Base-by-base conservation (phyloP, 129 eudicot genomes). In the carrot (Daucus carota) region DNA sequence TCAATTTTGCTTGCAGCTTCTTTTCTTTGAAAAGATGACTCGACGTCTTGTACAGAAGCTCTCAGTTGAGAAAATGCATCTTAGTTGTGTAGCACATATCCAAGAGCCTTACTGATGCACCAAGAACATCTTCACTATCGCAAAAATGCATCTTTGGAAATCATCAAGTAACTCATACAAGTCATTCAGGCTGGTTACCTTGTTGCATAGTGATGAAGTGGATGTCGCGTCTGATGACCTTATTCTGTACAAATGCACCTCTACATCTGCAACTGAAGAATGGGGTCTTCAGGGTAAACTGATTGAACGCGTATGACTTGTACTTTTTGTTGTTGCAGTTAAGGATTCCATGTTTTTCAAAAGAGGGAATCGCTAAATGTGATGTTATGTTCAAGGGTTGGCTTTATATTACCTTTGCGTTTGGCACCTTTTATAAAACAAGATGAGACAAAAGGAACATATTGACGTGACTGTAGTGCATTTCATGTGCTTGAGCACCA, bases 81-180 rank as follows among this genome's bases (percentile, higher is more conserved):
- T 18, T 84, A 8, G 29, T 76, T 24, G 69, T 20, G 18, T 60
- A 36, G 31, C 87, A 84, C 12, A 72, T 13, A 50, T 80, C 83
- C 42, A 83, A 71, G 31, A 76, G 34, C 40, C 68, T 65, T 15
- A 83, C 33, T 20, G 83, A 79, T 47, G 75, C 52, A 1, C 77
- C 79, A 48, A 76, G 41, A 14, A 76, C 71, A 26, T 70, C 71
- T 75, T 83, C 81, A 10, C 31, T 29, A 22, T 62, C 60, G 8
- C 40, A 8, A 20, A 34, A 48, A 31, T 76, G 75, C n/a, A 36
- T 15, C 3, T 12, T 24, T 46, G 78, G 81, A 83, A 31, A 59
- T 80, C 81, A 76, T 83, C 81, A 5, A 80, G 33, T 7, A 67
- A 72, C 16, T 72, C 74, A 18, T 75, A 80, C 67, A 83, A 60